phyloP scores from a whole-genome alignment of 2,329 filamentous ascomycete genomes.

The Talaromyces piceae region DNA sequence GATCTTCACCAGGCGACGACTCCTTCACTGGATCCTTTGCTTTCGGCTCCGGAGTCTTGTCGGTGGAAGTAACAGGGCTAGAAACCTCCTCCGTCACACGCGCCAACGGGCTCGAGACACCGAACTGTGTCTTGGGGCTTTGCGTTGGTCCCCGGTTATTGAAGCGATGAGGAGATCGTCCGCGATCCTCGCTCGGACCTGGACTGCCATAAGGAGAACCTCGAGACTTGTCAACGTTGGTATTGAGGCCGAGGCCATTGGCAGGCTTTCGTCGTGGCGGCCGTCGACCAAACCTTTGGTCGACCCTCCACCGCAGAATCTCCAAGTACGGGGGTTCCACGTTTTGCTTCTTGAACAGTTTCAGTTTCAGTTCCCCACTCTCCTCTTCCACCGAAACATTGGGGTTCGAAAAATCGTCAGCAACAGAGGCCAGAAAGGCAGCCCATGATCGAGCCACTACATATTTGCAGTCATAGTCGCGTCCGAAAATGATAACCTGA shows the following conservation, averaged over 20 bases:
- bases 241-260: conserved; percentile 47
- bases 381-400: conserved; percentile 94
- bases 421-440: conserved; percentile 73
- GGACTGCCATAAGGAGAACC: conserved; percentile 49
- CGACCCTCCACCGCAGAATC: conserved; percentile 88
- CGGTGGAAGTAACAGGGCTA: conserved; percentile 25
- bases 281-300: conserved; percentile 79
- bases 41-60: conserved; percentile 26
- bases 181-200: conserved; percentile 39
- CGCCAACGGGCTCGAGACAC: conserved; percentile 39
- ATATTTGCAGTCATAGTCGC: conserved; percentile 98
- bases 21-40: conserved; percentile 21
- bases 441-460: conserved; percentile 91
- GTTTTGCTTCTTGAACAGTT: conserved; percentile 80
- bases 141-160: conserved; percentile 34
- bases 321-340: conserved; percentile 92
- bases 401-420: conserved; percentile 82
- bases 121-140: conserved; percentile 38
- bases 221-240: conserved; percentile 40
- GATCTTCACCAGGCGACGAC: conserved; percentile 28
- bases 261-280: conserved; percentile 42
- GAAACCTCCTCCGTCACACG: conserved; percentile 40
- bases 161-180: conserved; percentile 43
- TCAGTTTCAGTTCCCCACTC: conserved; percentile 78
- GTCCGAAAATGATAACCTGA: conserved; percentile 91